Evolutionary conservation across 257 asterid genomes (phyloP).

Genomic region (Hygrophila difformis): DNA sequence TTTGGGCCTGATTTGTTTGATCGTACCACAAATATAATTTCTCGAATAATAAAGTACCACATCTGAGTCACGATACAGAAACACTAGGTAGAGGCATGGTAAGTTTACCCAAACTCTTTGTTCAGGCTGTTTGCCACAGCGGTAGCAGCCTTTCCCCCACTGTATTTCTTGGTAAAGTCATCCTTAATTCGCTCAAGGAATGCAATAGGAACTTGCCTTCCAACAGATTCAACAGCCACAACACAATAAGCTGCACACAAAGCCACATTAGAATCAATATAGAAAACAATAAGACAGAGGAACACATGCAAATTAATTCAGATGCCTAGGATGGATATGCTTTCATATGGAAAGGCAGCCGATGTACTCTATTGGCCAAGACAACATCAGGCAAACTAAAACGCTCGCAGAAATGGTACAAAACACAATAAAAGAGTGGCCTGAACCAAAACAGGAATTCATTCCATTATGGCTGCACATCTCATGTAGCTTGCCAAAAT

Average conservation of each 20-base stretch:
- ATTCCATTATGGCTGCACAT: neutral
- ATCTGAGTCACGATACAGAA: neutral
- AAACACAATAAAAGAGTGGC: neutral
- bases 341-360: no score
- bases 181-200: conserved; percentile 69
- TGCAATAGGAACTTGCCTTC: conserved; percentile 78
- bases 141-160: conserved; percentile 88
- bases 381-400: no score
- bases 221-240: conserved; percentile 82
- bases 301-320: no score
- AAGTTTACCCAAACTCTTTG: conserved; percentile 65
- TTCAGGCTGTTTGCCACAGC: conserved; percentile 72
- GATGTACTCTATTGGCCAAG: no score
- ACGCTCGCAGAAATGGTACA: no score
- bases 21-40: neutral
- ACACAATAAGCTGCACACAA: conserved; percentile 57
- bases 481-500: neutral
- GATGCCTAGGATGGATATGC: no score
- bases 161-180: conserved; percentile 69
- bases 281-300: no score
- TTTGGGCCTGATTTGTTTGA: conserved; percentile 25
- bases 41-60: neutral
- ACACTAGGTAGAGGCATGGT: neutral
- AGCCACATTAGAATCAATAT: conserved; percentile 6
- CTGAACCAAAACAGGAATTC: no score